phyloP scores from a whole-genome alignment of 768 basidiomycete species.

The Amanita exitialis region DNA sequence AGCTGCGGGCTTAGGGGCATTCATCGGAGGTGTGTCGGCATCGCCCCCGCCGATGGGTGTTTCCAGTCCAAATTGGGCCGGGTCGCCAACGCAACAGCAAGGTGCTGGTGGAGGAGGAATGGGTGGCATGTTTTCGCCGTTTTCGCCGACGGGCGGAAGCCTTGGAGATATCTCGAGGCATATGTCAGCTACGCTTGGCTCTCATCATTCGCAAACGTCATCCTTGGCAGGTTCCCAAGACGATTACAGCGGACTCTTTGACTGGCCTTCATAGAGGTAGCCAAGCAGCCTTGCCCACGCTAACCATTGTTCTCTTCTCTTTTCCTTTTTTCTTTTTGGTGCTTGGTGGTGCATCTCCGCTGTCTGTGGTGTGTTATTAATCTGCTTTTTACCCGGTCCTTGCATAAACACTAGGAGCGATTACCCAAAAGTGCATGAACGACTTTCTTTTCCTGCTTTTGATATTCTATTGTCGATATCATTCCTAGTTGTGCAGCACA shows the following conservation, averaged over 20 bases:
- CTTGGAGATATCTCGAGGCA: constrained; percentile 28
- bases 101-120: neutral
- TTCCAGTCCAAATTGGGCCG: constrained; percentile 2
- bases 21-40: constrained; percentile 3
- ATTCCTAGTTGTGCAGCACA: constrained; percentile 8
- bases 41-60: constrained; percentile 5
- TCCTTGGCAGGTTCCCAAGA: constrained; percentile 4
- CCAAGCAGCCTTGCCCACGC: neutral
- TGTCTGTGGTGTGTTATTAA: constrained; percentile 9
- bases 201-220: constrained; percentile 24
- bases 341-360: constrained; percentile 9
- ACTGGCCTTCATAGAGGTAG: constrained; percentile 34
- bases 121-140: constrained; percentile 3
- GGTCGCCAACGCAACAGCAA: neutral
- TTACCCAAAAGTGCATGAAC: constrained; percentile 16
- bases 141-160: constrained; percentile 21
- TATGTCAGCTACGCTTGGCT: constrained; percentile 42
- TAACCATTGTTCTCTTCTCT: constrained; percentile 8
- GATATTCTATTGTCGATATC: constrained; percentile 12
- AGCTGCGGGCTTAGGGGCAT: neutral
- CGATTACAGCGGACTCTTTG: constrained; percentile 34
- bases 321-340: constrained; percentile 10
- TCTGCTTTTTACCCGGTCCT: constrained; percentile 10
- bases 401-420: constrained; percentile 1
- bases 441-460: constrained; percentile 8